phyloP scores from a whole-genome alignment of 352 stramenopile genomes.

The Peronosclerospora sorghi region DNA sequence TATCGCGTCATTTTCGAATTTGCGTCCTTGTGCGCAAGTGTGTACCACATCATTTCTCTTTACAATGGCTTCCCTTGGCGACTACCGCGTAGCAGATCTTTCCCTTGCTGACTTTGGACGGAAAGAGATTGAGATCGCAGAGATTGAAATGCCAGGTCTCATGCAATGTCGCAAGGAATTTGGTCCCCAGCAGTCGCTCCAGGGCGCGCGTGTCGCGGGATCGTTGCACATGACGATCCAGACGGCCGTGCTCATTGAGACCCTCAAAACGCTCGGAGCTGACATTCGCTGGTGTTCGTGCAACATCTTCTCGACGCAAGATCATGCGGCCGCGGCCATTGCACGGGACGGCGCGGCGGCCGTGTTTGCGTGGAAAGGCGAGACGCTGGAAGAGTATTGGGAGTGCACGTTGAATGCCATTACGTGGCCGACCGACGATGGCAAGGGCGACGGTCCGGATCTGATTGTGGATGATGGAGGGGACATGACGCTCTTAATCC shows the following conservation, averaged over 20 bases:
- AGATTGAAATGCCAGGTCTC: constrained; percentile 98
- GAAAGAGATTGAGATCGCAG: constrained; percentile 97
- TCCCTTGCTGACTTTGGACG: constrained; percentile 96
- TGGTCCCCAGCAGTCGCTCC: constrained; percentile 76
- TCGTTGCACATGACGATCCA: constrained; percentile 99
- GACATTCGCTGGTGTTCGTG: constrained; percentile 98
- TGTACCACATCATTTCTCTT: not conserved
- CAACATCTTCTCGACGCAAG: constrained; percentile 99
- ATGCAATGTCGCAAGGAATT: constrained; percentile 95
- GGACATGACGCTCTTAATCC: constrained; percentile 98
- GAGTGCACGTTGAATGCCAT: constrained; percentile 98
- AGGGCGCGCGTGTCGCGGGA: constrained; percentile 88
- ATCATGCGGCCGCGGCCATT: constrained; percentile 96
- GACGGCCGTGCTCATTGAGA: constrained; percentile 98
- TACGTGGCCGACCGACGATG: constrained; percentile 94
- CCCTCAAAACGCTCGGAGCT: constrained; percentile 91
- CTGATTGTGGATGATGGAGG: constrained; percentile 98
- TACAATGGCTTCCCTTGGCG: constrained; percentile 52
- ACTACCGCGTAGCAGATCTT: constrained; percentile 92
- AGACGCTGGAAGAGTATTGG: constrained; percentile 98
- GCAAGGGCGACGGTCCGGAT: constrained; percentile 93
- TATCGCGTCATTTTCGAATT: constrained; percentile 18
- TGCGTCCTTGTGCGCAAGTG: constrained; percentile 4
- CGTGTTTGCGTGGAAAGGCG: constrained; percentile 98
- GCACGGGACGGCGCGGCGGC: constrained; percentile 90